Evolutionary conservation across 78 protist species (phyloP).

Genomic region (Dictyostelium brefeldianum): DNA sequence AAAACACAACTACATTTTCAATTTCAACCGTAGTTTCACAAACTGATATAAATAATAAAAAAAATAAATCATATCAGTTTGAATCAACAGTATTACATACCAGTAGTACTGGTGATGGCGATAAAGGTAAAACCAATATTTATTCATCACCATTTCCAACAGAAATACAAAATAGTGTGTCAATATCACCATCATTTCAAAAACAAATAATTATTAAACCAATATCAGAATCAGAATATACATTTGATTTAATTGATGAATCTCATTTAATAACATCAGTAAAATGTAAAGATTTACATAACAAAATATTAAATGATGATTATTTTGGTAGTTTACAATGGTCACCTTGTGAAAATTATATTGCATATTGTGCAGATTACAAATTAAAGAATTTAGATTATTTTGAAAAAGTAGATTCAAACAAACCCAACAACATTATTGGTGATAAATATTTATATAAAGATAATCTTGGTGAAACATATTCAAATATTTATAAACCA

Average conservation of each 20-base stretch:
- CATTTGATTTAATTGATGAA: slow-evolving; percentile 26
- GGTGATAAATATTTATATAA: slow-evolving; percentile 32
- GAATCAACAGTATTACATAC: background rate
- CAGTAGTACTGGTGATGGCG: background rate
- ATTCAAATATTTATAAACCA: slow-evolving; percentile 6
- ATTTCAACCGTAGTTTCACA: slow-evolving; percentile 13
- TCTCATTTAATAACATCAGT: background rate
- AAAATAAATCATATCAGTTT: slow-evolving; percentile 14
- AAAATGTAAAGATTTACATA: slow-evolving; percentile 24
- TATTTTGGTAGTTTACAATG: slow-evolving; percentile 44
- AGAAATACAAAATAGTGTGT: slow-evolving; percentile 15
- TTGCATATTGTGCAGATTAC: slow-evolving; percentile 44
- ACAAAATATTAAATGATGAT: slow-evolving; percentile 53
- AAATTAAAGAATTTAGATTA: background rate
- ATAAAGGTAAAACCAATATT: background rate
- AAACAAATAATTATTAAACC: slow-evolving; percentile 22
- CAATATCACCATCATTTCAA: slow-evolving; percentile 5
- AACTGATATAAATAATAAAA: slow-evolving; percentile 8
- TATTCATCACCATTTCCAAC: slow-evolving; percentile 14
- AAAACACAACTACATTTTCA: background rate
- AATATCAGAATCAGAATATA: background rate
- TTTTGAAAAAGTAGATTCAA: slow-evolving; percentile 29
- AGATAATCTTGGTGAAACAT: slow-evolving; percentile 72
- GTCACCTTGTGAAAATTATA: slow-evolving; percentile 74
- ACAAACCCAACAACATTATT: background rate